Base-by-base conservation (phyloP, 2,329 filamentous ascomycete genomes). In the Pezicula radicicola region DNA sequence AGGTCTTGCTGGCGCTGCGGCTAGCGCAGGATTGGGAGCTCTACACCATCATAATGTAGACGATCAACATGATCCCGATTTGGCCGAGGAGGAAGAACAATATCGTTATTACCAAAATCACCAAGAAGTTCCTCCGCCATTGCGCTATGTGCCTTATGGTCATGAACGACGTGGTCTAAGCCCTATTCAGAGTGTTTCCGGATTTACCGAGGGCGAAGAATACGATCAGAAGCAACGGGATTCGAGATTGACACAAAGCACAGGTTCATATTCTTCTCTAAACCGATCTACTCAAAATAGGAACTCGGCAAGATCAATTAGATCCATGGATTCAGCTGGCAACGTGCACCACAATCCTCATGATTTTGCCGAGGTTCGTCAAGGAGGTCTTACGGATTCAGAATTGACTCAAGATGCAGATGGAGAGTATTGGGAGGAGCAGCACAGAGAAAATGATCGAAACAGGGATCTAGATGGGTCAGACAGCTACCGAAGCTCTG, bases 161-260 rank as follows among this genome's bases (percentile, higher is more conserved):
- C 78, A 83, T 10, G 83, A 87, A 59, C 79, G 83, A 48, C 86
- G 89, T 40, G 87, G 85, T 10, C 72, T 95, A 46, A 97, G 92
- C 65, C 93, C 93, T 0, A 92, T 96, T 54, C 92, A 94, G 60
- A 97, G 92, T 62, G 89, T 96, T 15, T 93, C 91, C 10, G 94
- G 92, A 56, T 93, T 91, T 63, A 87, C 83, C 4, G 85, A 91
- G 62, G 83, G 84, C 44, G 83, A 83, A 49, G 85, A 77, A 61
- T 79, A 85, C 55, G 72, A 74, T 27, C 77, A 77, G 33, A 71
- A 72, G 28, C 81, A 80, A 61, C 80, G 80, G 46, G 78, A 85
- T 53, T 82, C 83, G 1, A 71, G 76, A 52, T 71, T 79, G 30
- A 78, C 78, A 42, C 76, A 67, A n/a, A 73, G 71, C 54, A 67